Conservation (phyloP, 345 rosid species). For the Acer saccharum region DNA sequence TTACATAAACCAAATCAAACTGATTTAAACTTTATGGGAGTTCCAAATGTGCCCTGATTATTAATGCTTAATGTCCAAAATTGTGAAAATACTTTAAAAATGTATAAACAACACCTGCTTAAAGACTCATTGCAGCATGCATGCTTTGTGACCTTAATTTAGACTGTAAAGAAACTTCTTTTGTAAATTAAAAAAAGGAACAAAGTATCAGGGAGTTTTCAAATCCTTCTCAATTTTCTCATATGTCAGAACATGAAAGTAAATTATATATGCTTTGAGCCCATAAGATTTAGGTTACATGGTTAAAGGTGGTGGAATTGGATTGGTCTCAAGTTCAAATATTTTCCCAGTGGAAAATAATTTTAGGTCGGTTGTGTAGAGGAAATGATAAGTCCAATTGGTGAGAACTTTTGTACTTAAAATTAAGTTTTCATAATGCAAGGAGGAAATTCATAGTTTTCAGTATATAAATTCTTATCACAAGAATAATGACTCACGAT, state of each 20-base stretch:
- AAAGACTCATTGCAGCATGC: neutral
- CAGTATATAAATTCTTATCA: neutral
- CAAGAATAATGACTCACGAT: neutral
- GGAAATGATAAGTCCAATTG: neutral
- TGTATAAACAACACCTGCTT: neutral
- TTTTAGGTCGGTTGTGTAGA: neutral
- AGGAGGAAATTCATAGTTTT: neutral
- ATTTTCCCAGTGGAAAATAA: neutral
- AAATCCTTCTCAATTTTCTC: conserved; percentile 1
- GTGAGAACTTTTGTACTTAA: neutral
- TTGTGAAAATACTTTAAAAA: neutral
- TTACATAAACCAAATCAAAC: neutral
- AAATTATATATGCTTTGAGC: neutral
- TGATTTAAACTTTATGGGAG: neutral
- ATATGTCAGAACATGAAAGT: neutral
- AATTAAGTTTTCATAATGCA: neutral
- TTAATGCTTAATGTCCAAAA: conserved; percentile 8
- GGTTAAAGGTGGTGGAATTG: neutral
- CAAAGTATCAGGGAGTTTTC: conserved; percentile 1
- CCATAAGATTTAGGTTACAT: neutral
- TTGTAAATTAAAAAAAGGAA: neutral
- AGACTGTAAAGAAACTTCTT: neutral
- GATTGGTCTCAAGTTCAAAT: neutral
- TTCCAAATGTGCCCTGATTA: neutral
- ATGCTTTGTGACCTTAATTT: neutral